These are phyloP conservation scores for Pezicula rhizophila DNA, from an alignment of 2,329 filamentous ascomycete genomes.

Conservation along the genomic window DNA sequence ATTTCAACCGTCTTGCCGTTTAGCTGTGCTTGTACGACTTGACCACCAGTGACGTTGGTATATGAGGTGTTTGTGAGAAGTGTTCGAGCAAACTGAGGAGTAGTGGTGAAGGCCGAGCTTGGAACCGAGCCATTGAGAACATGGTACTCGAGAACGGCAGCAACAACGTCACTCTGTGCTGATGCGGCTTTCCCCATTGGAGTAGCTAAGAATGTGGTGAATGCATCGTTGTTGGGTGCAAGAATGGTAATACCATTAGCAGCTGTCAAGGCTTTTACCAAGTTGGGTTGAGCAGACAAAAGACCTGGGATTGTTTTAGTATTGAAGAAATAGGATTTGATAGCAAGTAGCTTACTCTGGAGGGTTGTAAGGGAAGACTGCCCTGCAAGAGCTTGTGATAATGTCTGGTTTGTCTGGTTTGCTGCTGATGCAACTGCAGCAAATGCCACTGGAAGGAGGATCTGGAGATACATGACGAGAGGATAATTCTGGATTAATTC, in stretches of 20 bases:
- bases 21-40: constrained; percentile 34
- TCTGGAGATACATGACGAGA: background rate
- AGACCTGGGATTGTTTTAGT: background rate
- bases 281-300: background rate
- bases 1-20: constrained; percentile 33
- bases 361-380: background rate
- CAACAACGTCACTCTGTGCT: constrained; percentile 28
- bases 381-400: background rate
- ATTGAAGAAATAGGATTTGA: background rate
- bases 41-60: constrained; percentile 41
- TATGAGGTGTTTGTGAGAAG: constrained; percentile 35
- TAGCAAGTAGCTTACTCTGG: background rate
- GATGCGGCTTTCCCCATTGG: constrained; percentile 10
- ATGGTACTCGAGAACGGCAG: constrained; percentile 24
- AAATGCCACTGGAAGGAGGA: background rate
- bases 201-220: constrained; percentile 20
- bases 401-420: background rate
- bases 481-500: background rate
- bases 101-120: constrained; percentile 16
- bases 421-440: background rate
- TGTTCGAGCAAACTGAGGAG: constrained; percentile 33
- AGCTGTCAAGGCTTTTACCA: background rate
- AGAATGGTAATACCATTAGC: constrained; percentile 45
- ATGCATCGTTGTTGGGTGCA: constrained; percentile 26
- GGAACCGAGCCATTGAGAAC: constrained; percentile 19